Evolutionary conservation across 2,329 filamentous ascomycete species (phyloP).

Genomic region (Diaporthe ilicicola): DNA sequence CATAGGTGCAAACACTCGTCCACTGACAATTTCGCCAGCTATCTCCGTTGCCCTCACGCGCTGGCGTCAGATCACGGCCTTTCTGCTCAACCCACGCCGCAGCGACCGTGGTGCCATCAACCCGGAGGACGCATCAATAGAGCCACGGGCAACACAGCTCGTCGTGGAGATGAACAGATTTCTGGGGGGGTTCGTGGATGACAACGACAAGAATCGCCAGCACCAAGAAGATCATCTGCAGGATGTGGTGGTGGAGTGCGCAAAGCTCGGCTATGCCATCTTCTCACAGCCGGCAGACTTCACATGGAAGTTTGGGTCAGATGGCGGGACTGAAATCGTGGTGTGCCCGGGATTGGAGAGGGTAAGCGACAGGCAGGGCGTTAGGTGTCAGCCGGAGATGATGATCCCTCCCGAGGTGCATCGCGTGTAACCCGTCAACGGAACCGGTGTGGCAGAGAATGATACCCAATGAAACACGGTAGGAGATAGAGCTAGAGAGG

Average conservation of each 20-base stretch:
- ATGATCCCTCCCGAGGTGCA: conserved; percentile 18
- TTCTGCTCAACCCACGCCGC: conserved; percentile 50
- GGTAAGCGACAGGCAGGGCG: conserved; percentile 27
- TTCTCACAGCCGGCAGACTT: conserved; percentile 52
- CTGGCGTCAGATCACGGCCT: conserved; percentile 54
- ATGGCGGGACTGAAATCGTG: not conserved
- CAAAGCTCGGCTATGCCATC: conserved; percentile 51
- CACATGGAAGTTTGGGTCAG: not conserved
- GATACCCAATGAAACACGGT: not conserved
- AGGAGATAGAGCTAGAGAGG: not conserved
- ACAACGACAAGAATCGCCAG: conserved; percentile 37
- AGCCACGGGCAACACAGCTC: conserved; percentile 44
- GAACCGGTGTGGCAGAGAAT: not conserved
- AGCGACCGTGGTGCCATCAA: conserved; percentile 47
- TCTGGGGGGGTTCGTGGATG: conserved; percentile 47
- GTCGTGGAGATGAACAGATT: conserved; percentile 45
- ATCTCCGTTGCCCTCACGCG: conserved; percentile 46
- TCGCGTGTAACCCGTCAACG: conserved; percentile 20
- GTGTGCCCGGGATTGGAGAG: conserved; percentile 28
- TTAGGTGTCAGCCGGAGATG: conserved; percentile 19
- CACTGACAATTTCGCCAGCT: conserved; percentile 32
- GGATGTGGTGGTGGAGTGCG: conserved; percentile 49
- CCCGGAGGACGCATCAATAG: conserved; percentile 40
- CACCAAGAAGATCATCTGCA: conserved; percentile 50
- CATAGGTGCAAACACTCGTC: not conserved